Percentiles rank a stretch among this genome's conserved stretches.
These are phyloP conservation scores for Talaromyces islandicus DNA, from an alignment of 2,329 filamentous ascomycete species.

Conservation along the genomic window DNA sequence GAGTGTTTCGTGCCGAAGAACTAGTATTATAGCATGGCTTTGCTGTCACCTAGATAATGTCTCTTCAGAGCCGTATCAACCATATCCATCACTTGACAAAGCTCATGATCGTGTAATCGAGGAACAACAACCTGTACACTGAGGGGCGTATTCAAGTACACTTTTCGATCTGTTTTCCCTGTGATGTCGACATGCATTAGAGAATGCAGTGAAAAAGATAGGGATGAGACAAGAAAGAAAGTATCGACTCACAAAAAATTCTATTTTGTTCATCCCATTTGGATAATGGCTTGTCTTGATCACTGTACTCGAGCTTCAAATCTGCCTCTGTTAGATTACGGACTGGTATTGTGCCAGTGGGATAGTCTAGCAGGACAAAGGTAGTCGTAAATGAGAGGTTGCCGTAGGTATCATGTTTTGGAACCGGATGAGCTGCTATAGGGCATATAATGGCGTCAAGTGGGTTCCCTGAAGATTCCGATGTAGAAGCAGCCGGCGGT, in stretches of 20 bases:
- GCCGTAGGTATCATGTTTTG: constrained; percentile 58
- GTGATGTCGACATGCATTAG: constrained; percentile 31
- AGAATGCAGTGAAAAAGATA: not conserved
- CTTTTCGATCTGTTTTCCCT: constrained; percentile 45
- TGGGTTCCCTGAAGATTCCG: constrained; percentile 14
- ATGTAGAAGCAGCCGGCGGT: constrained; percentile 20
- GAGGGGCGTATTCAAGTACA: constrained; percentile 51
- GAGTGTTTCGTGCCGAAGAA: not conserved
- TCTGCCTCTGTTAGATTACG: constrained; percentile 45
- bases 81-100: constrained; percentile 49
- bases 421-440: constrained; percentile 58
- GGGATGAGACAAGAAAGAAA: not conserved
- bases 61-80: constrained; percentile 38
- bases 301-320: constrained; percentile 36
- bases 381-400: constrained; percentile 56
- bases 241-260: constrained; percentile 45
- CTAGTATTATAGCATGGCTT: not conserved
- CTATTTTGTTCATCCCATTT: constrained; percentile 58
- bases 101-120: constrained; percentile 48
- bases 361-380: constrained; percentile 59
- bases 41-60: not conserved
- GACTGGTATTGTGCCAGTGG: constrained; percentile 53
- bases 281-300: constrained; percentile 37
- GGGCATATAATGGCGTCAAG: constrained; percentile 61
- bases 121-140: constrained; percentile 54